These are phyloP conservation scores for Triticum timopheevii DNA, from an alignment of 176 grass and related monocot genomes.

Conservation along the genomic window DNA sequence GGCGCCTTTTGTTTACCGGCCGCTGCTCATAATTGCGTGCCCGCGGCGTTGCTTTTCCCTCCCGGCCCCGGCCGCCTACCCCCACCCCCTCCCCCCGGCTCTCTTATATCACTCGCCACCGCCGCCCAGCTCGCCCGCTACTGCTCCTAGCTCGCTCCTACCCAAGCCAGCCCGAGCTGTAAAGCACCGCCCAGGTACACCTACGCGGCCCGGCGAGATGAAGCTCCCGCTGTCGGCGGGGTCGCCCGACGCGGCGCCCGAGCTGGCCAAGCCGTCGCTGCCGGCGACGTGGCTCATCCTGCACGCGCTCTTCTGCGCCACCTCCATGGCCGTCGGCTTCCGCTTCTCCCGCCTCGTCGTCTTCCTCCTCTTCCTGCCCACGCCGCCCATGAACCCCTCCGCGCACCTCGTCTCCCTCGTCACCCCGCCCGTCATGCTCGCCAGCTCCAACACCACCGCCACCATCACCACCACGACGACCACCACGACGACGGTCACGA, in stretches of 20 bases:
- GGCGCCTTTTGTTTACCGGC: not conserved
- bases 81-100: not conserved
- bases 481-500: not conserved
- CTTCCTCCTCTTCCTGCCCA: constrained; percentile 78
- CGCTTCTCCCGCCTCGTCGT: constrained; percentile 93
- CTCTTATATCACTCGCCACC: constrained; percentile 23
- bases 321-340: constrained; percentile 84
- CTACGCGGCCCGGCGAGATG: constrained; percentile 14
- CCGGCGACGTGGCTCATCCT: constrained; percentile 64
- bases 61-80: not conserved
- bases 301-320: constrained; percentile 79
- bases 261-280: constrained; percentile 36
- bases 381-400: constrained; percentile 37
- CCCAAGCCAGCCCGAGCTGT: not conserved
- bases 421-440: constrained; percentile 40
- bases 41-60: not conserved
- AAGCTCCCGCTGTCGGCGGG: constrained; percentile 42
- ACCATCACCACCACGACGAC: constrained; percentile 36
- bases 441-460: constrained; percentile 41
- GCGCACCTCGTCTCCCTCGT: constrained; percentile 35
- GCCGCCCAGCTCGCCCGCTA: not conserved
- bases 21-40: constrained; percentile 30
- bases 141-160: not conserved
- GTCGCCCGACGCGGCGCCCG: not conserved
- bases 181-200: not conserved